Evolutionary conservation across 1,284 basidiomycete species (phyloP).

Genomic region (Tilletia horrida): DNA sequence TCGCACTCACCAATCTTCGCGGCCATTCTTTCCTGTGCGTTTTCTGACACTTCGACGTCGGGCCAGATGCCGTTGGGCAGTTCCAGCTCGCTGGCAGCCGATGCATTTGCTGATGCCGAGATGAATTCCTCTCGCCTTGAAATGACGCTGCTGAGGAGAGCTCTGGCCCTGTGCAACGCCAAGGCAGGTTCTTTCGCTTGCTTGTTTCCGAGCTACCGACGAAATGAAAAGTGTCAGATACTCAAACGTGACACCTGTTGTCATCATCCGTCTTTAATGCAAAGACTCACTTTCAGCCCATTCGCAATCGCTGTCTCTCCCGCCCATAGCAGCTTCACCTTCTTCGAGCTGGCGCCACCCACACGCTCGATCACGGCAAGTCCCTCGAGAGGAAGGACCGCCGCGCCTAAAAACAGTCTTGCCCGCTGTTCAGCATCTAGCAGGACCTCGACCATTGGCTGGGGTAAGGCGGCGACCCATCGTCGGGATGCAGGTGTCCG

Average conservation of each 20-base stretch:
- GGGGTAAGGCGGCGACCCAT: slow-evolving; percentile 23
- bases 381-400: slow-evolving; percentile 34
- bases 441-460: slow-evolving; percentile 26
- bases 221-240: neutral
- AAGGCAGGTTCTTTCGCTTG: slow-evolving; percentile 43
- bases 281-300: slow-evolving; percentile 45
- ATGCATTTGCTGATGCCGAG: neutral
- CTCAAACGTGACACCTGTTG: too few species aligned
- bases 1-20: slow-evolving; percentile 26
- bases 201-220: slow-evolving; percentile 33
- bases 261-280: too few species aligned
- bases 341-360: slow-evolving; percentile 25
- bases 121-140: neutral
- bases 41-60: slow-evolving; percentile 10
- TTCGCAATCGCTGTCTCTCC: slow-evolving; percentile 36
- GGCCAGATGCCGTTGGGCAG: slow-evolving; percentile 27
- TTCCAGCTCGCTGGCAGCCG: neutral
- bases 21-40: slow-evolving; percentile 18
- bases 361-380: slow-evolving; percentile 29
- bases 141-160: slow-evolving; percentile 18
- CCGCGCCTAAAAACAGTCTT: slow-evolving; percentile 33
- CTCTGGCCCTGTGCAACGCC: slow-evolving; percentile 24
- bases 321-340: slow-evolving; percentile 41
- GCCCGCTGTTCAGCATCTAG: slow-evolving; percentile 29
- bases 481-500: slow-evolving; percentile 12